Evolutionary conservation across 768 basidiomycete species (phyloP), one percentile per base, ranked within the genome.

Genomic region (Phylloporus sp.): DNA sequence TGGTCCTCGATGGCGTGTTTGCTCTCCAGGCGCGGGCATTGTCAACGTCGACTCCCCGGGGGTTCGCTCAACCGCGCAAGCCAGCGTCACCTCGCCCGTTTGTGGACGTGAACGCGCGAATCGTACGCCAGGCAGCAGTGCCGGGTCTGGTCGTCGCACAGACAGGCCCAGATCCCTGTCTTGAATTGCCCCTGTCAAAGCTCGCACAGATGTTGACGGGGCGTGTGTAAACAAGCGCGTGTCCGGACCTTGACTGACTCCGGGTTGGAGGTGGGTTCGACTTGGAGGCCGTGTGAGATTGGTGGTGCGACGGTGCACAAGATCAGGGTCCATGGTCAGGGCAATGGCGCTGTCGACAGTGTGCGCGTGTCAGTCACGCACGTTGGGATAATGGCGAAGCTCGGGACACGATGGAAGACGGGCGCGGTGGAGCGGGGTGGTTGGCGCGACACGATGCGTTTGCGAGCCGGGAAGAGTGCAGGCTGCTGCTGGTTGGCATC

Each of bases 401-500:
- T 62, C 31, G 48, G 60, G 37, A 53, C 42, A 23, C 50, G 44
- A 28, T 60, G 59, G 59, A 60, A 60, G 39, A 27, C 36, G 24
- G 42, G 46, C 4, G 8, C n/a, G 21, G 22, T 28, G 7, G 46
- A 14, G 7, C 28, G 14, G 29, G 5, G 27, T 3, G 38, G 27
- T 48, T n/a, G n/a, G n/a, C n/a, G n/a, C n/a, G n/a, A n/a, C 72
- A 76, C 45, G 80, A 83, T 48, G 65, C 74, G 10, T 73, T 80
- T 51, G 80, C 76, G 32, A 87, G 91, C 6, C 73, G 86, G 39
- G 79, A 80, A 54, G 82, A 87, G 58, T 88, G 89, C 64, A 76
- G 81, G 48, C 74, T 80, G 38, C 64, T 93, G 35, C 72, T 99
- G 51, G 79, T 81, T 63, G 75, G 70, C 14, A 73, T 92, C 60